Conservation (phyloP, 345 rosid species). For the Microcos paniculata region DNA sequence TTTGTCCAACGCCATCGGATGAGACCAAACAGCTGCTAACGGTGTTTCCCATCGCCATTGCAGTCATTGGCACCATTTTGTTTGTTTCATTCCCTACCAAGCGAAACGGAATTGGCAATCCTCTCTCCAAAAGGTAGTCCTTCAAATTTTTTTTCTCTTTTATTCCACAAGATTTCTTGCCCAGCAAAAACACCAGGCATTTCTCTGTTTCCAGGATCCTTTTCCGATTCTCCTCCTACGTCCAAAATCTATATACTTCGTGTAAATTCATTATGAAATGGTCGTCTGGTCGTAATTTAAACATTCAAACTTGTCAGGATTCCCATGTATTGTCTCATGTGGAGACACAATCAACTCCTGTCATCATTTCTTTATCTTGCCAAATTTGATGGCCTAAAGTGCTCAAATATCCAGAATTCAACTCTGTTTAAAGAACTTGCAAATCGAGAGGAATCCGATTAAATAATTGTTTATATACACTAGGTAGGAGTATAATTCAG, state of each 20-base stretch:
- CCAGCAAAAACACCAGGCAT: too few relatives aligned
- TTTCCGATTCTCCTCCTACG: not conserved
- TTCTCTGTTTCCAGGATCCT: not conserved
- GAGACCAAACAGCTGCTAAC: conserved; percentile 41
- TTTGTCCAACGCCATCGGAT: conserved; percentile 47
- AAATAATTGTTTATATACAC: too few relatives aligned
- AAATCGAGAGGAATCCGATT: too few relatives aligned
- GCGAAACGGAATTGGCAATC: conserved; percentile 75
- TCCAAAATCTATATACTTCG: not conserved
- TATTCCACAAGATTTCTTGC: too few relatives aligned
- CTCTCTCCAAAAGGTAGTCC: conserved; percentile 38
- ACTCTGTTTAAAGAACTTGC: too few relatives aligned
- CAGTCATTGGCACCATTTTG: conserved; percentile 47
- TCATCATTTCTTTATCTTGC: too few relatives aligned
- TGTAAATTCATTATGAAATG: not conserved
- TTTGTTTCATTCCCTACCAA: conserved; percentile 59
- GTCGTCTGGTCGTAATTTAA: not conserved
- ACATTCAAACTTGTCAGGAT: not conserved
- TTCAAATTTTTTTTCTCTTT: too few relatives aligned
- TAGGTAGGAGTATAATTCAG: too few relatives aligned
- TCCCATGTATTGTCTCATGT: too few relatives aligned
- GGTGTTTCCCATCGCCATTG: conserved; percentile 46
- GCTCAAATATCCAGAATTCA: too few relatives aligned
- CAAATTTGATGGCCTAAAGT: too few relatives aligned
- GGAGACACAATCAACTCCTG: too few relatives aligned